Conservation (phyloP, 306 rosid genomes). For the Cucurbita maxima region DNA sequence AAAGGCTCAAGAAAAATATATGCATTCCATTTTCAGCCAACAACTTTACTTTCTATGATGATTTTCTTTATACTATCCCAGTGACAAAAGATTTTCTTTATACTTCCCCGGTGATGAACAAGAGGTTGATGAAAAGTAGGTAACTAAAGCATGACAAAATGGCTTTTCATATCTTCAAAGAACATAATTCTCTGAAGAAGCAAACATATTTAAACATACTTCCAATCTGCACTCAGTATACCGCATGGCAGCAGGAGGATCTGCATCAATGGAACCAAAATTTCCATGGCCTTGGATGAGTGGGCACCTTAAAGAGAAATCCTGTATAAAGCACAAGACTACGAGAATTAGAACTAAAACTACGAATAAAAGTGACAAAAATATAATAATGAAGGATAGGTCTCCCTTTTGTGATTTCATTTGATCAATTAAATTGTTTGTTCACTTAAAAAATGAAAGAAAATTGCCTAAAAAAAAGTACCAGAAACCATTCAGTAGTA, state of each 20-base stretch:
- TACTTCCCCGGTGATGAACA: background rate
- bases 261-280: conserved; percentile 94
- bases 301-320: conserved; percentile 73
- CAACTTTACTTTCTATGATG: background rate
- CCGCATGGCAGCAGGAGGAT: conserved; percentile 99
- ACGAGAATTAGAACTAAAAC: background rate
- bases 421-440: background rate
- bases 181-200: background rate
- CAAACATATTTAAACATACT: conserved; percentile 26
- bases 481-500: background rate
- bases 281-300: conserved; percentile 95
- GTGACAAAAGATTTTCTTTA: background rate
- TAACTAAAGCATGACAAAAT: background rate
- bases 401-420: background rate
- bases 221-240: conserved; percentile 95
- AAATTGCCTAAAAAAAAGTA: background rate
- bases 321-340: conserved; percentile 28
- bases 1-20: background rate
- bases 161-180: background rate
- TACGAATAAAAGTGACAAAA: background rate
- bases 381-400: background rate
- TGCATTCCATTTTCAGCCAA: background rate
- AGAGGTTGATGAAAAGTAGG: background rate
- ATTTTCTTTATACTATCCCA: background rate
- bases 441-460: background rate